phyloP scores from a whole-genome alignment of 169 alveolate species.

The Cryptosporidium parvum region DNA sequence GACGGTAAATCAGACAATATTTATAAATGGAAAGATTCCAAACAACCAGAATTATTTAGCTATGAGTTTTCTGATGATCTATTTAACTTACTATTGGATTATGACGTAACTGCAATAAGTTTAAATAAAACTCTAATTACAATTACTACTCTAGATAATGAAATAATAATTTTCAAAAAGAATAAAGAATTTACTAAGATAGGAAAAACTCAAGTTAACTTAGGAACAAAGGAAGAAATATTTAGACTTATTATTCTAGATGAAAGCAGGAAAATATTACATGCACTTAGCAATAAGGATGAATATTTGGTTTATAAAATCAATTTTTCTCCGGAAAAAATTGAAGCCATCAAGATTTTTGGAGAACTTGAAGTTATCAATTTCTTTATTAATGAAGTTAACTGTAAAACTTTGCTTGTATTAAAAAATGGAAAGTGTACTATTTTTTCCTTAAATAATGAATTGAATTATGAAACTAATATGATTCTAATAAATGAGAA shows the following conservation, averaged over 20 bases:
- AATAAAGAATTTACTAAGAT: not conserved
- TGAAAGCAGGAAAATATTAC: slow-evolving; percentile 4
- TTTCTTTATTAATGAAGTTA: slow-evolving; percentile 4
- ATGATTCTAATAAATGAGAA: not conserved
- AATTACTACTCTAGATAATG: slow-evolving; percentile 7
- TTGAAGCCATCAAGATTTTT: not conserved
- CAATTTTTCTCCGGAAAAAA: not conserved
- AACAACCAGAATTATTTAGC: not conserved
- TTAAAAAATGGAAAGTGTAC: slow-evolving; percentile 1
- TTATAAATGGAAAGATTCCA: not conserved
- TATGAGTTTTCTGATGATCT: slow-evolving; percentile 26
- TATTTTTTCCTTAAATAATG: not conserved
- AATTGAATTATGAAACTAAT: not conserved
- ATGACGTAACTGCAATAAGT: slow-evolving; percentile 26
- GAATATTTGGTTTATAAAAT: slow-evolving; percentile 14
- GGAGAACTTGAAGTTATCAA: not conserved
- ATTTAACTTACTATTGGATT: slow-evolving; percentile 4
- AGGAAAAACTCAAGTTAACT: not conserved
- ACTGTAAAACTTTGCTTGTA: not conserved
- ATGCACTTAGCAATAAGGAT: slow-evolving; percentile 28
- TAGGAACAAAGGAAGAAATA: not conserved
- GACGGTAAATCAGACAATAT: not conserved
- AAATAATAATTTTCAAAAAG: slow-evolving; percentile 23
- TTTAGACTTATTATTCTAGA: not conserved
- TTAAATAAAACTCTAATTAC: slow-evolving; percentile 3